Conservation (phyloP, 805 yeast genomes). For the Phaffomyces antillensis region DNA sequence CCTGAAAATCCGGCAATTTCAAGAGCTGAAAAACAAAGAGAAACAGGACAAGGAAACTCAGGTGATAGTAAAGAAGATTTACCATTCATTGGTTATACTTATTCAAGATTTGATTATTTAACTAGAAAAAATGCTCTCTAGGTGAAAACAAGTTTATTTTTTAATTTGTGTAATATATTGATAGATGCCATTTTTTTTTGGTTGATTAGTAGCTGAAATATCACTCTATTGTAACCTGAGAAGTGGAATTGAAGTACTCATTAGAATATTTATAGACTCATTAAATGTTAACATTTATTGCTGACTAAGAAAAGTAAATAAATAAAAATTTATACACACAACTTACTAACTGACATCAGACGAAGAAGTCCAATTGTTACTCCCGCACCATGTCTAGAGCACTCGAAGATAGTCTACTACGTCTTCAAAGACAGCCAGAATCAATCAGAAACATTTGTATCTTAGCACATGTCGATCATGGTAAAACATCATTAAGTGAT, state of each 20-base stretch:
- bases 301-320: not conserved
- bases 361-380: too few relatives aligned
- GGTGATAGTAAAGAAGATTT: constrained; percentile 71
- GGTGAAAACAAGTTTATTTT: not conserved
- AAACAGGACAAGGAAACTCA: constrained; percentile 32
- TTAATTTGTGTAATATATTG: not conserved
- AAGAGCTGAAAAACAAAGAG: constrained; percentile 61
- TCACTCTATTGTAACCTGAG: too few relatives aligned
- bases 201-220: too few relatives aligned
- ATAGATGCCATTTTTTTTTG: not conserved
- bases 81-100: constrained; percentile 97
- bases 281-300: not conserved
- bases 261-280: too few relatives aligned
- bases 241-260: too few relatives aligned
- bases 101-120: constrained; percentile 87
- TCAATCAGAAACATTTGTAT: constrained; percentile 87
- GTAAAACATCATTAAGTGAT: constrained; percentile 92
- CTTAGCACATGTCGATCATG: constrained; percentile 97
- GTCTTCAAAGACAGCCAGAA: constrained; percentile 62
- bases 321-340: not conserved
- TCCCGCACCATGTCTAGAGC: constrained; percentile 35
- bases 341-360: not conserved
- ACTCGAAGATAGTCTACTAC: constrained; percentile 53
- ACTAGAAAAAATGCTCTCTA: constrained; percentile 59
- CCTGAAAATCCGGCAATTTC: constrained; percentile 81